Evolutionary conservation across 108 stramenopile species (phyloP), one percentile per base, ranked within the genome.

Genomic region (Discostella stelligeroides): DNA sequence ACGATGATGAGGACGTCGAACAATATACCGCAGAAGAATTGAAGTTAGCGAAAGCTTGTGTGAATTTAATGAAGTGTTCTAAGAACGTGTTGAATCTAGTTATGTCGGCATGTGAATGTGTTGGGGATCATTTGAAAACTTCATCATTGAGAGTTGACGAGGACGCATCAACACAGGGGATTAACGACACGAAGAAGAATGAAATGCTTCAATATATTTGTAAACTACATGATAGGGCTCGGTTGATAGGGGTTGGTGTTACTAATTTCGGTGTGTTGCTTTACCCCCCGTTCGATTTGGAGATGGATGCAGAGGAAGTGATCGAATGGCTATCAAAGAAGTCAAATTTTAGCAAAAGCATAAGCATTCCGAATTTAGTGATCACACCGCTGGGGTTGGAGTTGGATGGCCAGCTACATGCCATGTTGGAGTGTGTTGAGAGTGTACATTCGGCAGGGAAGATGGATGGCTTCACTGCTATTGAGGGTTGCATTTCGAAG

Each of bases 61-160:
- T 94, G 27, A 81, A 81, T 53, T 49, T 94, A 8, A 78, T 94
- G 54, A 91, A 91, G 51, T 89, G 85, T 60, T 86, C 88, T 20
- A 76, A 89, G 65, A 90, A 90, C 15, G 83, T 72, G 13, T 79
- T 94, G 53, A 85, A 83, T 58, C 41, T 88, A 12, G 72, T 88
- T n/a, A 8, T 94, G 43, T 80, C 91, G 54, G 74, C 82, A 7
- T 88, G 87, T 65, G 90, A 91, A 51, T 84, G 70, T 56, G 81
- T 79, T 12, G 84, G 84, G 54, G 78, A 75, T 27, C 68, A 21
- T 41, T 49, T 61, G 17, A 68, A 69, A 7, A 34, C 60, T 13
- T 38, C 25, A 8, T 12, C 45, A 60, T n/a, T 4, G 30, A 17
- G n/a, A 30, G 29, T n/a, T 2, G 41, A 48, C 29, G 46, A 63